Conservation (phyloP, 208 protist genomes). For the Acanthamoeba divionensis region DNA sequence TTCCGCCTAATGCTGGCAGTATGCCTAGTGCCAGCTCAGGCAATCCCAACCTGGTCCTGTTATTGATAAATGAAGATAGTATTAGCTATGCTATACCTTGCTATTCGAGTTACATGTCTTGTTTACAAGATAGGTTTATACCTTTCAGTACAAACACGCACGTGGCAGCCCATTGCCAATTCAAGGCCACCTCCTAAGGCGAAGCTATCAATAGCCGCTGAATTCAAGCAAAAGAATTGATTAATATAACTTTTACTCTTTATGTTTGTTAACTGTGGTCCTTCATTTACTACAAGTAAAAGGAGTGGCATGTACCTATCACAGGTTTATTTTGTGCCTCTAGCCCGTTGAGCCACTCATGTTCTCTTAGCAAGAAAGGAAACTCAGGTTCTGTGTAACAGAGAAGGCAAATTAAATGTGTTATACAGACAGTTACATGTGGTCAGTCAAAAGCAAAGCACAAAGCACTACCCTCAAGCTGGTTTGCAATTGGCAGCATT, state of each 20-base stretch:
- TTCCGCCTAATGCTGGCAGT: constrained; percentile 84
- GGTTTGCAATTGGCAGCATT: too few species aligned
- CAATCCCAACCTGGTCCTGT: constrained; percentile 77
- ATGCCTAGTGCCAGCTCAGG: constrained; percentile 87
- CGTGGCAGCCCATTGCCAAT: constrained; percentile 84
- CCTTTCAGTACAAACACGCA: constrained; percentile 72
- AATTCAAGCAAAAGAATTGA: too few species aligned
- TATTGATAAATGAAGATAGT: background rate
- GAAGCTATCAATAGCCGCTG: constrained; percentile 82
- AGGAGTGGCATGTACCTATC: too few species aligned
- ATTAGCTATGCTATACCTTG: too few species aligned
- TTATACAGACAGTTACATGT: background rate
- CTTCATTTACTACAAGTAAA: too few species aligned
- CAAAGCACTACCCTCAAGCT: too few species aligned
- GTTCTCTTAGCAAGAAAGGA: background rate
- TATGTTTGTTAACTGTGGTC: too few species aligned
- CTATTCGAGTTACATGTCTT: too few species aligned
- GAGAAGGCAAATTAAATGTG: too few species aligned
- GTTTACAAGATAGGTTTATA: background rate
- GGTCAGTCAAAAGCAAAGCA: background rate
- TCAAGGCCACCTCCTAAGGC: constrained; percentile 89
- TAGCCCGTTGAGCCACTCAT: background rate
- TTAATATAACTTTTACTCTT: too few species aligned
- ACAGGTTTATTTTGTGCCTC: background rate
- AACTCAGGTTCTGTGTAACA: too few species aligned